phyloP scores from a whole-genome alignment of 352 stramenopile genomes.

The Pythium diclinum region DNA sequence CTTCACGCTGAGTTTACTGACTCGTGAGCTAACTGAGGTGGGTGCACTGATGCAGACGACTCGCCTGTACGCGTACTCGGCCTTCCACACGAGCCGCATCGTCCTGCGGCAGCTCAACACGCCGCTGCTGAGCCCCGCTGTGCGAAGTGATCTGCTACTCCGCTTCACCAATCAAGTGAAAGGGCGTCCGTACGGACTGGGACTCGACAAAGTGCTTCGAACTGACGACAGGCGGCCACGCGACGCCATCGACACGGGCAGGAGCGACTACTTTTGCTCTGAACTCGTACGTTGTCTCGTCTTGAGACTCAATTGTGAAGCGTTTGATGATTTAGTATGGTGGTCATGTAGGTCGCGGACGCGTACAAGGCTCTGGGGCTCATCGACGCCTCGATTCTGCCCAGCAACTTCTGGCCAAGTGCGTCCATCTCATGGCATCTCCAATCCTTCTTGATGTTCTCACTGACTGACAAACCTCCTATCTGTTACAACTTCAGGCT shows the following conservation, averaged over 20 bases:
- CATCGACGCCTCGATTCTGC: constrained; percentile 32
- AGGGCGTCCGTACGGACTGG: constrained; percentile 47
- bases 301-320: not conserved
- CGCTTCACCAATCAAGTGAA: constrained; percentile 35
- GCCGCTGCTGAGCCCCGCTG: constrained; percentile 41
- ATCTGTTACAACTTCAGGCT: constrained; percentile 29
- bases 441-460: not conserved
- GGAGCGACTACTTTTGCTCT: constrained; percentile 58
- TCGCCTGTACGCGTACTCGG: constrained; percentile 36
- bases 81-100: constrained; percentile 50
- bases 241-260: not conserved
- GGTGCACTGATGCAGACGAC: constrained; percentile 20
- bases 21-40: not conserved
- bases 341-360: constrained; percentile 38
- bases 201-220: constrained; percentile 44
- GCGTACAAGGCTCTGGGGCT: constrained; percentile 54
- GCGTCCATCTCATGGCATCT: not conserved
- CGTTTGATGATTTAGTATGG: not conserved
- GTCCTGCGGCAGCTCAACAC: constrained; percentile 47
- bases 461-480: not conserved
- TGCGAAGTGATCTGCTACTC: constrained; percentile 44
- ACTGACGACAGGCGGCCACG: constrained; percentile 15
- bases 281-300: constrained; percentile 39
- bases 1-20: not conserved
- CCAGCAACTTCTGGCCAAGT: constrained; percentile 61